These are phyloP conservation scores for Colletotrichum destructivum DNA, from an alignment of 2,329 filamentous ascomycete species.

Conservation along the genomic window DNA sequence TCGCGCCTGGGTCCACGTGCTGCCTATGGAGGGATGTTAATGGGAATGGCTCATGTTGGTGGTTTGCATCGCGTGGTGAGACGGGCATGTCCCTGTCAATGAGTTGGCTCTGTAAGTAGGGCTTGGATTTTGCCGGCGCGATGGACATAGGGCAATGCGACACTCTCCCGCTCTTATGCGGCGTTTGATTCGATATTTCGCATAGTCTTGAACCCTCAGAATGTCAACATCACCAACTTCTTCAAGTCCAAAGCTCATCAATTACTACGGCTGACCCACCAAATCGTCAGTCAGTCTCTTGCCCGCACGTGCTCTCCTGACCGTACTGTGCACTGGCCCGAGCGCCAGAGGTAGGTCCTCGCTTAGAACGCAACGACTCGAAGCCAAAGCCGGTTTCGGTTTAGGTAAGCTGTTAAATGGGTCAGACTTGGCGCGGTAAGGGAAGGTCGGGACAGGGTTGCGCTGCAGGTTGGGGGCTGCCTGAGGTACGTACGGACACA, in stretches of 20 bases:
- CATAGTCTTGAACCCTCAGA: neutral
- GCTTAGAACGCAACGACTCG: neutral
- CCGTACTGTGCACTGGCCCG: neutral
- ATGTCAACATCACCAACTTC: no score
- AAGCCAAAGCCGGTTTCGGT: neutral
- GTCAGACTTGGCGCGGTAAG: constrained; percentile 16
- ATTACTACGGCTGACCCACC: neutral
- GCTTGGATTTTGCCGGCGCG: constrained; percentile 10
- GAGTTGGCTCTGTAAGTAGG: constrained; percentile 16
- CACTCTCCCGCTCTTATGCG: neutral
- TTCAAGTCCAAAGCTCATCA: neutral
- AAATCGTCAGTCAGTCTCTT: neutral
- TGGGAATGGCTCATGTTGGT: constrained; percentile 26
- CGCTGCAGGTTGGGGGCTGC: constrained; percentile 3
- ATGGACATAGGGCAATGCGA: constrained; percentile 17
- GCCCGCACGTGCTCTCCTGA: neutral
- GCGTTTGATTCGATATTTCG: neutral
- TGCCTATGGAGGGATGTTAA: constrained; percentile 31
- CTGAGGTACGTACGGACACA: constrained; percentile 7
- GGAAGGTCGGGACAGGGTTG: constrained; percentile 17
- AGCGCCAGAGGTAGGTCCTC: constrained; percentile 3
- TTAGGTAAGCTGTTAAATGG: constrained; percentile 2
- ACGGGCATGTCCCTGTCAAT: constrained; percentile 24
- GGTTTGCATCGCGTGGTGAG: constrained; percentile 25
- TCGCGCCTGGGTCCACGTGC: constrained; percentile 37